Evolutionary conservation across 345 rosid genomes (phyloP).

Genomic region (Rhodamnia argentea): DNA sequence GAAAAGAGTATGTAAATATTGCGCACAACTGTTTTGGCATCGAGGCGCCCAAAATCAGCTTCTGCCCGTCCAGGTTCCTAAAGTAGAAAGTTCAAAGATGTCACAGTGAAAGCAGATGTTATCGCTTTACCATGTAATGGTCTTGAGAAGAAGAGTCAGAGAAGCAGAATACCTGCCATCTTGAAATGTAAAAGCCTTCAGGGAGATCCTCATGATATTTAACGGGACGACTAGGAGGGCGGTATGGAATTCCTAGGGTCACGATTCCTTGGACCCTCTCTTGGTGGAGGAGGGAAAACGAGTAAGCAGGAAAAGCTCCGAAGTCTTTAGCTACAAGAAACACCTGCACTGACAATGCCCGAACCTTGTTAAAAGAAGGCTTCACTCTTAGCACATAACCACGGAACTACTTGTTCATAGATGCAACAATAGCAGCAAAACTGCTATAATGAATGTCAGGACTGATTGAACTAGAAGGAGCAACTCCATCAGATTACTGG

Average conservation of each 20-base stretch:
- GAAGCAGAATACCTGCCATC: conserved; percentile 35
- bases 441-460: not conserved
- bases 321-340: conserved; percentile 46
- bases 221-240: conserved; percentile 8
- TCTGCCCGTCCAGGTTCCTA: conserved; percentile 6
- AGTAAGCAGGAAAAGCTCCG: conserved; percentile 30
- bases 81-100: not conserved
- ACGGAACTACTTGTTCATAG: not conserved
- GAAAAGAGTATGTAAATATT: conserved; percentile 43
- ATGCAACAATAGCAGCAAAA: not conserved
- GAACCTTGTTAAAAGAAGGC: not conserved
- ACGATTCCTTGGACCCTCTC: conserved; percentile 35
- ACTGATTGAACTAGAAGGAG: not conserved
- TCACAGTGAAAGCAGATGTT: not conserved
- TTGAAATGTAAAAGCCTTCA: conserved; percentile 39
- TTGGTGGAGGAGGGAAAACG: conserved; percentile 28
- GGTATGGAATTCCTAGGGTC: conserved; percentile 37
- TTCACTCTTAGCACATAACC: not conserved
- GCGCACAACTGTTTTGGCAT: conserved; percentile 10
- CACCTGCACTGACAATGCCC: conserved; percentile 13
- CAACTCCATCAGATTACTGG: not conserved
- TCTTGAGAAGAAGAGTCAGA: not conserved
- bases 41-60: not conserved
- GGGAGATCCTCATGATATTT: conserved; percentile 17
- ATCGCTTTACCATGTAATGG: not conserved